Percentiles rank a stretch among this genome's conserved stretches.
Conservation (phyloP, 257 asterid genomes). For the Solanum corneliomulleri region DNA sequence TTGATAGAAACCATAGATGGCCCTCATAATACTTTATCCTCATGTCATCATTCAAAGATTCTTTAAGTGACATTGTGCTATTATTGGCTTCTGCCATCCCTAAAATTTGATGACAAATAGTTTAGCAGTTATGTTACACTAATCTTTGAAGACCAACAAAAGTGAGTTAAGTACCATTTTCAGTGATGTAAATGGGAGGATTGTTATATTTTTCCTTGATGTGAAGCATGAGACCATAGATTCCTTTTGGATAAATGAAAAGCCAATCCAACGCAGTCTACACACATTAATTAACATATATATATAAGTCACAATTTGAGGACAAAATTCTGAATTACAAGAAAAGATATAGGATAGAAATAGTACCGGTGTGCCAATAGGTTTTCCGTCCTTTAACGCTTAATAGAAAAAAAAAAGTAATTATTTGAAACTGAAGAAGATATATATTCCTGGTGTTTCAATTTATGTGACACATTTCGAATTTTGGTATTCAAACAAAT, state of each 20-base stretch:
- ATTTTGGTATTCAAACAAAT: too few relatives aligned
- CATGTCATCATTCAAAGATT: slow-evolving; percentile 5
- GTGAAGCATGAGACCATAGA: slow-evolving; percentile 13
- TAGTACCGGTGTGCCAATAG: slow-evolving; percentile 7
- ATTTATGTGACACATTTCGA: not conserved
- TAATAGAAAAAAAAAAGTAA: not conserved
- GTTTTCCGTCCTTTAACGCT: slow-evolving; percentile 11
- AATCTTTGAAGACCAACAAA: not conserved
- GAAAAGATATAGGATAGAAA: not conserved
- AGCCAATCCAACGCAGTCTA: slow-evolving; percentile 14
- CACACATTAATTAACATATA: not conserved
- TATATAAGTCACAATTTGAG: not conserved
- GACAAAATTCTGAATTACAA: not conserved
- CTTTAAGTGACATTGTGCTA: slow-evolving; percentile 1
- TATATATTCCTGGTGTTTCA: too few relatives aligned
- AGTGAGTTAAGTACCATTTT: slow-evolving; percentile 6
- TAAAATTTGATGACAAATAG: not conserved
- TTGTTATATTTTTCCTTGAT: slow-evolving; percentile 14
- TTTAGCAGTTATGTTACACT: not conserved
- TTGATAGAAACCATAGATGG: slow-evolving; percentile 13
- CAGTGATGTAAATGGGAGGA: slow-evolving; percentile 16
- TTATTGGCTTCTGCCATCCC: slow-evolving; percentile 15
- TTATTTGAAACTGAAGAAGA: not conserved
- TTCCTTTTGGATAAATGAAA: slow-evolving; percentile 19
- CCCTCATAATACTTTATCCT: slow-evolving; percentile 11